A percentile compares a stretch with the other conserved stretches of the same genome.
Evolutionary conservation across 1,284 basidiomycete species (phyloP).

Genomic region (Sanghuangporus weigelae): DNA sequence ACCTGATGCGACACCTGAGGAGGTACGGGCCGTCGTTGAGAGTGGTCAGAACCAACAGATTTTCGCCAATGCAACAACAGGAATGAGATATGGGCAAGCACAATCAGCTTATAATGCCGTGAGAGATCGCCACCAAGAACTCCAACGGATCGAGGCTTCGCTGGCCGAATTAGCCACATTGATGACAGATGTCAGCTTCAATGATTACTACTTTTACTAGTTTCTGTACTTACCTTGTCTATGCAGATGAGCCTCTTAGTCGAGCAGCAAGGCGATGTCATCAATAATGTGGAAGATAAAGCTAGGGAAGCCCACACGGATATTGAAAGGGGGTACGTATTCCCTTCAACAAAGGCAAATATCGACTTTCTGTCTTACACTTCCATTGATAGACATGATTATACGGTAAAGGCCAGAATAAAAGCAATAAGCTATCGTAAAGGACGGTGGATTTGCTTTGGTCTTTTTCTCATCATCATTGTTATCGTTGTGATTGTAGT

Average conservation of each 20-base stretch:
- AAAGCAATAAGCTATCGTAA: conserved; percentile 87
- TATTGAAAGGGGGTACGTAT: conserved; percentile 75
- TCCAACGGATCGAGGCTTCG: conserved; percentile 91
- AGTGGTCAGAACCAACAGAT: conserved; percentile 79
- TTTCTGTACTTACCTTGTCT: conserved; percentile 11
- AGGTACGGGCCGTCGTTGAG: conserved; percentile 82
- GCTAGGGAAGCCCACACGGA: conserved; percentile 77
- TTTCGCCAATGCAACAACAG: conserved; percentile 91
- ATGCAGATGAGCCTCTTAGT: conserved; percentile 84
- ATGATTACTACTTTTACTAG: neutral
- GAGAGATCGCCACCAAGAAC: conserved; percentile 93
- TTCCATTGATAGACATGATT: conserved; percentile 51
- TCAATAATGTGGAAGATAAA: conserved; percentile 74
- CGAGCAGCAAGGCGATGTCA: conserved; percentile 87
- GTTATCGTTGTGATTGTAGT: conserved; percentile 58
- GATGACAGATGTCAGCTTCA: conserved; percentile 79
- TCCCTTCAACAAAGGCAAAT: neutral
- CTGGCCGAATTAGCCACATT: conserved; percentile 91
- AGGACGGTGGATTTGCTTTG: conserved; percentile 93
- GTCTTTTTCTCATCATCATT: conserved; percentile 56
- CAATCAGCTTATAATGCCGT: conserved; percentile 92
- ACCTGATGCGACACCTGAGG: conserved; percentile 90
- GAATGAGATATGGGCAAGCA: conserved; percentile 86
- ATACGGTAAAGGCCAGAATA: conserved; percentile 81
- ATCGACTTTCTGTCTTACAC: neutral